These are phyloP conservation scores for Talaromyces sp. DNA, from an alignment of 2,329 filamentous ascomycete species.

Conservation along the genomic window DNA sequence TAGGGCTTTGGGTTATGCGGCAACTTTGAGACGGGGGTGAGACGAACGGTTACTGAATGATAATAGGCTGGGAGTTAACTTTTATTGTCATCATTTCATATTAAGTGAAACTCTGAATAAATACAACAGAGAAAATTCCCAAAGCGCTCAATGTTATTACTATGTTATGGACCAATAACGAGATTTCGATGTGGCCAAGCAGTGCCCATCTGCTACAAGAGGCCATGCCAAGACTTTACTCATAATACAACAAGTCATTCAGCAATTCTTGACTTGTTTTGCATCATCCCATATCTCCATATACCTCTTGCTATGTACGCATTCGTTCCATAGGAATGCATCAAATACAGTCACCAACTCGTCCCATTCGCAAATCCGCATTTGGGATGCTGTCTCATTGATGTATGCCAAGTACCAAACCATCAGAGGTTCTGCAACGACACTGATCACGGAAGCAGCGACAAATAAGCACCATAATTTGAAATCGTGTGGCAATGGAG, in stretches of 20 bases:
- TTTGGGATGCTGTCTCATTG: not conserved
- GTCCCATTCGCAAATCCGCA: not conserved
- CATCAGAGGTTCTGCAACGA: not conserved
- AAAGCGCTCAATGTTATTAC: too few species aligned
- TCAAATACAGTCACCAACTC: not conserved
- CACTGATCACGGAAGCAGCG: constrained; percentile 1
- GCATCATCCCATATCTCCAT: constrained; percentile 7
- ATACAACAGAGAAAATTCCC: not conserved
- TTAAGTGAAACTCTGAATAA: too few species aligned
- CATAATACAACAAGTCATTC: not conserved
- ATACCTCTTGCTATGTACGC: not conserved
- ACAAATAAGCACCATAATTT: constrained; percentile 10
- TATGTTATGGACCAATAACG: not conserved
- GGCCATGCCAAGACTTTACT: not conserved
- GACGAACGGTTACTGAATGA: not conserved
- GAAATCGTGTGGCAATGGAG: not conserved
- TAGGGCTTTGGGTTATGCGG: not conserved
- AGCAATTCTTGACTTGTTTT: too few species aligned
- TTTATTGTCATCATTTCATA: too few species aligned
- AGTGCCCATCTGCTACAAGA: not conserved
- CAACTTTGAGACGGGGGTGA: not conserved
- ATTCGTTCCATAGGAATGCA: constrained; percentile 6
- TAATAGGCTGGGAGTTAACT: not conserved
- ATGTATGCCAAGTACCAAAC: constrained; percentile 1
- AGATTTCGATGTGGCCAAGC: not conserved